Percentiles rank a stretch among this genome's conserved stretches.
Evolutionary conservation across 2,329 filamentous ascomycete species (phyloP).

Genomic region (Penicillium sp.): DNA sequence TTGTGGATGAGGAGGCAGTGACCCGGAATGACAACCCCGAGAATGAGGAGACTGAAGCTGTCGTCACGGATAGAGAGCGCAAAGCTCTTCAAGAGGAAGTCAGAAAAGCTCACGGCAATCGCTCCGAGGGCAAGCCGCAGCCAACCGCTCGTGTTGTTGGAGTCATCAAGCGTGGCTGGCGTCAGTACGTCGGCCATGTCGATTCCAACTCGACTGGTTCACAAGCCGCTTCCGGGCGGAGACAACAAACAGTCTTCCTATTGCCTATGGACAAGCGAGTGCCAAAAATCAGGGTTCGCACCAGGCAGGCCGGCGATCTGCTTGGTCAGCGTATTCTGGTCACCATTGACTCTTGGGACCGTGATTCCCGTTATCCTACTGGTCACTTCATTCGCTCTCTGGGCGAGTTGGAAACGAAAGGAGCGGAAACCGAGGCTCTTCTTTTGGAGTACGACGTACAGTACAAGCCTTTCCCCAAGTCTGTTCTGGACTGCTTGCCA

Average conservation of each 20-base stretch:
- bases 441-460: constrained; percentile 95
- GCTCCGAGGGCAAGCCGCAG: constrained; percentile 70
- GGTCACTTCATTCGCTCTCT: constrained; percentile 92
- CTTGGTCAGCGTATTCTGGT: constrained; percentile 88
- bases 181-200: constrained; percentile 94
- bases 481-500: constrained; percentile 88
- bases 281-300: constrained; percentile 90
- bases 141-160: constrained; percentile 91
- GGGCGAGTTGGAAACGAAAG: constrained; percentile 91
- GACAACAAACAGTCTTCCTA: constrained; percentile 88
- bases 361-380: constrained; percentile 84
- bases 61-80: constrained; percentile 85
- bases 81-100: constrained; percentile 87
- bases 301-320: constrained; percentile 81
- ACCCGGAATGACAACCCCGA: constrained; percentile 94
- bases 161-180: constrained; percentile 91
- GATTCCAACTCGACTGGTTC: constrained; percentile 78
- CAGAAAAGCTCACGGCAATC: constrained; percentile 73
- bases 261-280: constrained; percentile 98
- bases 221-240: constrained; percentile 68
- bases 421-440: constrained; percentile 93
- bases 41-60: constrained; percentile 64
- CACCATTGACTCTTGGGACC: constrained; percentile 91
- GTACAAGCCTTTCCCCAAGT: constrained; percentile 93
- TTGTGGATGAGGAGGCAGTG: constrained; percentile 87